Evolutionary conservation across 495 filamentous ascomycete genomes (phyloP).

Genomic region (Aspergillus carlsbadensis): DNA sequence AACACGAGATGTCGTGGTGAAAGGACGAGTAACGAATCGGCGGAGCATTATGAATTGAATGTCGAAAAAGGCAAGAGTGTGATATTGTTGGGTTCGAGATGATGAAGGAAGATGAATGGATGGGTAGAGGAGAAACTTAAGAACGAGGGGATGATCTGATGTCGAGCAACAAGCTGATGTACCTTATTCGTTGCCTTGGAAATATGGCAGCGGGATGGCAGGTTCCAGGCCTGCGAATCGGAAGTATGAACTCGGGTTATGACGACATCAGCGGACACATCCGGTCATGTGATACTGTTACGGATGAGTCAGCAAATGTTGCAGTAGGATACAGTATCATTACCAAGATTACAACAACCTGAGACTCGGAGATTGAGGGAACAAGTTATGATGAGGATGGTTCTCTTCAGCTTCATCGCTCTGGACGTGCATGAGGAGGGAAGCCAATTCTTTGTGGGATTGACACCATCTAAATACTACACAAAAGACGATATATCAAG

Average conservation of each 20-base stretch:
- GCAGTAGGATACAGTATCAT: neutral
- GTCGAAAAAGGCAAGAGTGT: slow-evolving; percentile 10
- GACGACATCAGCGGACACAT: slow-evolving; percentile 16
- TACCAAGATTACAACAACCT: neutral
- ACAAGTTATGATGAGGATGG: neutral
- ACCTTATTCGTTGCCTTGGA: slow-evolving; percentile 10
- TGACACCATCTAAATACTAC: too few species aligned
- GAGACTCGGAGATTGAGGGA: neutral
- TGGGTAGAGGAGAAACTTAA: neutral
- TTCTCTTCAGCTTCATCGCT: too few species aligned
- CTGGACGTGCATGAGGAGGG: neutral
- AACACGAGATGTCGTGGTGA: slow-evolving; percentile 48
- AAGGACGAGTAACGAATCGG: slow-evolving; percentile 59
- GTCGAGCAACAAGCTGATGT: neutral
- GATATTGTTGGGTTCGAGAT: too few species aligned
- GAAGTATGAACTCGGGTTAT: neutral
- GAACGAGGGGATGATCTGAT: slow-evolving; percentile 3
- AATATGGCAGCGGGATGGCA: neutral
- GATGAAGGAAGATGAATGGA: slow-evolving; percentile 1
- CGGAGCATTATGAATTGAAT: slow-evolving; percentile 58
- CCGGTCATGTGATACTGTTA: slow-evolving; percentile 22
- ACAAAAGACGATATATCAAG: neutral
- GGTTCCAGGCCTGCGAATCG: slow-evolving; percentile 4
- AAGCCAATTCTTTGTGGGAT: neutral
- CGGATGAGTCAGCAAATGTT: slow-evolving; percentile 18